Evolutionary conservation across 768 basidiomycete genomes (phyloP), one percentile per base, ranked within the genome.

Genomic region (Boletus pseudo-olivaceus): DNA sequence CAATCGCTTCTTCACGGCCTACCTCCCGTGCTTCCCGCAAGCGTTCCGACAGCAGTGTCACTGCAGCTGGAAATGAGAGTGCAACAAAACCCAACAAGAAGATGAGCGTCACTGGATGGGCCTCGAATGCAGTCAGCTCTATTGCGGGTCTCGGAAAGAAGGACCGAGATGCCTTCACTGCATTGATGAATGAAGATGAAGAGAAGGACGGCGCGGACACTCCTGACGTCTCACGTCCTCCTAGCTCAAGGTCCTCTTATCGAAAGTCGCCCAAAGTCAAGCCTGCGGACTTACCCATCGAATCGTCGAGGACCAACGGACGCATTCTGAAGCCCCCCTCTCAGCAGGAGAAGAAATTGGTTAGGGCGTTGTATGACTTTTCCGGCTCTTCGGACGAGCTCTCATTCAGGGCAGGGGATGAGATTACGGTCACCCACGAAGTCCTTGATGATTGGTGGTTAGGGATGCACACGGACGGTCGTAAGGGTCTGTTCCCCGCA

Each of bases 401-500:
- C 35, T 79, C 79, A 40, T 87, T 96, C 73, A 78, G 74, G 53
- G 73, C 77, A 5, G 93, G 92, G 1, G 85, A 87, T 38, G 82
- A 90, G 60, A 87, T 97, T 53, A 69, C 78, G 14, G 84, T 94
- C 29, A 61, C 90, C 29, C 84, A 83, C 33, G 91, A 95, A 67
- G 89, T 93, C 1, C 75, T 92, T 33, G 88, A 90, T 57, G 92
- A 84, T 55, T 95, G 93, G 93, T 95, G 91, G 88, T 81, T 93
- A 75, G 93, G 93, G 7, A 84, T 88, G 65, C 67, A 83, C 33
- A 60, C 55, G 41, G 72, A 79, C 51, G 90, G 89, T 2, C 76
- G 76, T 57, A 83, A 79, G 48, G 93, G 93, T 14, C 67, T 96
- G 39, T 95, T 97, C 77, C 93, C 93, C 0, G 79, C 82, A 1